phyloP scores from a whole-genome alignment of 306 rosid genomes.

The Ormosia emarginata region DNA sequence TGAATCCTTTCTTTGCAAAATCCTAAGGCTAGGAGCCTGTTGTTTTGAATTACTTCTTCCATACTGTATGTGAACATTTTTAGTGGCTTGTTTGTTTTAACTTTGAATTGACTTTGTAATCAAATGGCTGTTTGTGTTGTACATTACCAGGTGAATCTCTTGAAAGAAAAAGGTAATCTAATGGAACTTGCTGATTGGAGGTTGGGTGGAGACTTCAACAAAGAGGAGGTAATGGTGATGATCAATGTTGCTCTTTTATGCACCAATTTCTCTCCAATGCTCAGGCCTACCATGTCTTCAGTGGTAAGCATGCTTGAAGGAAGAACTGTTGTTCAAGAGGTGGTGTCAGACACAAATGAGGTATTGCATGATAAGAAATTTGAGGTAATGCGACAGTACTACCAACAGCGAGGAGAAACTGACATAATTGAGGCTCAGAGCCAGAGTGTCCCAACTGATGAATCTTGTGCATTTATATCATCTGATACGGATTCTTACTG shows the following conservation, averaged over 20 bases:
- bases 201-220: conserved; percentile 19
- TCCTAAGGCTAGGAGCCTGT: not conserved
- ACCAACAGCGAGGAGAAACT: not conserved
- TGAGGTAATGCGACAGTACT: conserved; percentile 28
- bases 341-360: not conserved
- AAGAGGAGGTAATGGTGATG: conserved; percentile 20
- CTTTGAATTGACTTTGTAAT: not conserved
- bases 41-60: not conserved
- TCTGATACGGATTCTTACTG: not conserved
- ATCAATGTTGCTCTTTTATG: conserved; percentile 35
- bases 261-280: conserved; percentile 9
- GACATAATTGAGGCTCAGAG: not conserved
- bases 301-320: conserved; percentile 48
- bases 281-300: conserved; percentile 38
- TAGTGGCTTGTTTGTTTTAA: not conserved
- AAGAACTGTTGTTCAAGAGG: conserved; percentile 18
- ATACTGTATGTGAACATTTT: not conserved
- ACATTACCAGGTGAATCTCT: conserved; percentile 20
- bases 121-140: not conserved
- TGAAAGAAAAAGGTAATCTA: conserved; percentile 25
- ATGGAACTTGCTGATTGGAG: conserved; percentile 30
- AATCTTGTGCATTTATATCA: not conserved
- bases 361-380: conserved; percentile 6
- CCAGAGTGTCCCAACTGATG: not conserved
- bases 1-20: not conserved